Percentiles rank a stretch among this genome's conserved stretches.
phyloP scores from a whole-genome alignment of 1,139 yeast species.

The Protomyces arabidopsidicola region DNA sequence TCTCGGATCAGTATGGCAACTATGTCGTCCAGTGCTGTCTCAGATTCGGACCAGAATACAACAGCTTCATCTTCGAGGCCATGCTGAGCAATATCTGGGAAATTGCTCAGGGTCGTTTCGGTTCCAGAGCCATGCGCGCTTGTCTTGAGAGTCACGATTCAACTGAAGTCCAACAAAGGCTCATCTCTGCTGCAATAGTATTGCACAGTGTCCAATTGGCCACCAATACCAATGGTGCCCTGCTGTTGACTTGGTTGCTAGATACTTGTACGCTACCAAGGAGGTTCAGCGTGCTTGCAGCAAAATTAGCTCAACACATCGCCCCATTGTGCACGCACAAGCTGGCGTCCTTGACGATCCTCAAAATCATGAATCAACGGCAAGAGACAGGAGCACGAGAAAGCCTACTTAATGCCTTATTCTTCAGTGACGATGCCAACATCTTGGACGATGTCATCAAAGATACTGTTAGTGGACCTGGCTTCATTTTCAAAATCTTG shows the following conservation, averaged over 20 bases:
- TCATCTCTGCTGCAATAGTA: constrained; percentile 76
- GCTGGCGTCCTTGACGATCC: constrained; percentile 74
- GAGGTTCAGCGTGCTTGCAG: constrained; percentile 53
- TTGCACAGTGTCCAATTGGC: constrained; percentile 76
- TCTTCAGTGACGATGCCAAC: constrained; percentile 40
- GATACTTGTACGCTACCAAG: constrained; percentile 73
- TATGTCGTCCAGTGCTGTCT: constrained; percentile 92
- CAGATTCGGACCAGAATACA: constrained; percentile 81
- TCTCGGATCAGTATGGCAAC: constrained; percentile 94
- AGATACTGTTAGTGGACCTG: constrained; percentile 69
- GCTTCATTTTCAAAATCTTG: constrained; percentile 74
- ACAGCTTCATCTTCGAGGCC: constrained; percentile 83
- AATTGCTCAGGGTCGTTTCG: constrained; percentile 84
- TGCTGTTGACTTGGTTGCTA: constrained; percentile 87
- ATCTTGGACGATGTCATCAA: constrained; percentile 52
- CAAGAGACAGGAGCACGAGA: constrained; percentile 61
- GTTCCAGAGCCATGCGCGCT: constrained; percentile 91
- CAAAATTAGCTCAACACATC: constrained; percentile 58
- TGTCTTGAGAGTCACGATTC: constrained; percentile 73
- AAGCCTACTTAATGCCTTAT: constrained; percentile 58
- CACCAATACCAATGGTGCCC: constrained; percentile 79
- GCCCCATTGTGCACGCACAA: constrained; percentile 73
- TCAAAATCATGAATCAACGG: constrained; percentile 67
- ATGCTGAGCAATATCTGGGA: constrained; percentile 73
- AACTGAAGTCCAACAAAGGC: constrained; percentile 60